Base-by-base conservation (phyloP, 345 rosid genomes). In the Eucalyptus microcorys region DNA sequence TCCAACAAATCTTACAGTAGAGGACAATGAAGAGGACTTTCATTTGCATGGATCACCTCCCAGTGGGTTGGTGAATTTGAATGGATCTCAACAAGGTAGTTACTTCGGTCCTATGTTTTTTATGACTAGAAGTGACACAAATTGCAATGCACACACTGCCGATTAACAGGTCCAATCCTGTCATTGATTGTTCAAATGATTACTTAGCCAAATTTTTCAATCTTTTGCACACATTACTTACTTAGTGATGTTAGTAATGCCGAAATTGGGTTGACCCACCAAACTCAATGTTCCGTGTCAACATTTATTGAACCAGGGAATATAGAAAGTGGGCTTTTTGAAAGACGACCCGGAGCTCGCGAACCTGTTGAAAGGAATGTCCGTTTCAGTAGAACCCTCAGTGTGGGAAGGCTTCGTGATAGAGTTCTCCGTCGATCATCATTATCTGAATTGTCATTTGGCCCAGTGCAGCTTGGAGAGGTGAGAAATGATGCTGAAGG, bases 381-480 rank as follows among this genome's bases (percentile, higher is more conserved):
- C 91, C 93, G 94, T 80, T 98, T 96, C 93, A 97, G 98, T 87
- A 92, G 99, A 91, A 95, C 99, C 32, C 92, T 98, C 64, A 98
- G 99, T 93, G 99, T 98, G 87, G 99, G 99, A 89, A 93, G 99
- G 92, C 98, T 98, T 85, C 98, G 99, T 80, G 99, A 98, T 45
- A 94, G 99, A 92, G 99, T 98, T 91, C 97, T 98, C 88, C 97
- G 96, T 30, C 91, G 97, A 43, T 94, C 99, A 80, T 92, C 99
- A 45, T 90, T 94, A 50, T 90, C 98, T 87, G 98, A 97, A 53
- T 86, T 91, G 47, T 55, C 96, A 34, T 91, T 92, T 89, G 95
- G 94, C 91, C 94, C 95, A 87, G 48, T 91, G 64, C 95, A 92
- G 86, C 94, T 92, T 64, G 96, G 91, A 68, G 95, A 91, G 91